Conservation (phyloP, 2,329 filamentous ascomycete genomes). For the Fusarium guadeloupense region DNA sequence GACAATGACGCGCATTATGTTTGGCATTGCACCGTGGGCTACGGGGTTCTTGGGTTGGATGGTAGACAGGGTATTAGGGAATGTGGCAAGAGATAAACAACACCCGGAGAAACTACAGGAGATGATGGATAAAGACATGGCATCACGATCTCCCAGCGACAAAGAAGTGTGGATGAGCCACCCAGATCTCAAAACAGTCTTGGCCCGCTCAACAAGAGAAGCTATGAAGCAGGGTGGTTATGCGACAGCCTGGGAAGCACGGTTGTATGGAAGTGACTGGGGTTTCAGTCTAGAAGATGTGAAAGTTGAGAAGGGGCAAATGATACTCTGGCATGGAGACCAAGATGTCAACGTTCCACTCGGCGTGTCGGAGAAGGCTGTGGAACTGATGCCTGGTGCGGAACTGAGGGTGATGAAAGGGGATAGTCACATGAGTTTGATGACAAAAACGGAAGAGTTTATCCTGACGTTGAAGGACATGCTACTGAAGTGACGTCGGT, state of each 20-base stretch:
- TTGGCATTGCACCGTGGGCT: conserved; percentile 12
- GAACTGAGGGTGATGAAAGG: conserved; percentile 18
- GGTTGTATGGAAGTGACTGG: conserved; percentile 19
- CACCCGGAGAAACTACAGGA: conserved; percentile 19
- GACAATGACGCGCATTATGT: conserved; percentile 7
- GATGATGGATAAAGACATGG: conserved; percentile 20
- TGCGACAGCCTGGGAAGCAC: conserved; percentile 17
- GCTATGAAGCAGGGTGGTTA: conserved; percentile 21
- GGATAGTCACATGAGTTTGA: conserved; percentile 25
- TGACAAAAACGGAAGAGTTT: conserved; percentile 4
- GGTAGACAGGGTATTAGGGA: conserved; percentile 1
- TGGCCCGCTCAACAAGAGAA: conserved; percentile 3
- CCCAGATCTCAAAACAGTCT: background rate
- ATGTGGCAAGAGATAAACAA: conserved; percentile 7
- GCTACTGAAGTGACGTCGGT: background rate
- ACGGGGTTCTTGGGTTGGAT: conserved; percentile 10
- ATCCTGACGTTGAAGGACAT: conserved; percentile 9
- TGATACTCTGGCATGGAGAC: conserved; percentile 28
- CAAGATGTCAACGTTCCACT: conserved; percentile 19
- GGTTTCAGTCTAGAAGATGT: conserved; percentile 24
- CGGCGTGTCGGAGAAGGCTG: conserved; percentile 10
- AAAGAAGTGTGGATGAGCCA: background rate
- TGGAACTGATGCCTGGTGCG: conserved; percentile 1
- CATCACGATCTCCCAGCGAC: background rate
- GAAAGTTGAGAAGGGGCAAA: conserved; percentile 12